Base-by-base conservation (phyloP, 805 yeast genomes). In the Starmerella scarabaei region DNA sequence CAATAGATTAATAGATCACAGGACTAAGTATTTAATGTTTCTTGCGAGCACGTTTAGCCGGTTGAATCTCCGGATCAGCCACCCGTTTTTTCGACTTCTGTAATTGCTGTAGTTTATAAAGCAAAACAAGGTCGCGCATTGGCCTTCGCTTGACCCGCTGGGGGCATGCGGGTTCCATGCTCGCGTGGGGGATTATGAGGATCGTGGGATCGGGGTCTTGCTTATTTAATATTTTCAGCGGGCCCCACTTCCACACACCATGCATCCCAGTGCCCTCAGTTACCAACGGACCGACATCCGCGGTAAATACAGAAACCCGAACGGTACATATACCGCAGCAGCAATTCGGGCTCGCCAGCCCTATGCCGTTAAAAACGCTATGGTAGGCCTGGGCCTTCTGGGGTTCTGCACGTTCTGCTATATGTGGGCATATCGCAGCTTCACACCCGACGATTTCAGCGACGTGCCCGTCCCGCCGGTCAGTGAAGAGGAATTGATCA, bases 381-480 rank as follows among this genome's bases (percentile, higher is more conserved):
- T 73, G 16, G 72, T 76, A 0, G 72, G 86, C 37, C 65, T 66
- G 15, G 60, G 71, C 0, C 64, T 83, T 17, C 61, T 75, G 4
- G 70, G 78, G n/a, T 62, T 83, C 38, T 77, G 91, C 5, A 65
- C 71, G 9, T 75, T 81, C 33, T 78, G 84, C 21, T 86, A 55
- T 43, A 44, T 40, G 36, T 58, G 57, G 57, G 51, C 59, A 19
- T 53, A 47, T 52, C 45, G 47, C 33, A 48, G 57, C 33, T 54
- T 58, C 43, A 68, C 53, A 33, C 60, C 51, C 65, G 95, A 85
- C 56, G 94, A 88, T 48, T 84, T 88, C 58, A 74, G 69, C 34
- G 95, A 86, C 57, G 83, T 88, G 51, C 96, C 96, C 30, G 76
- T 88, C 50, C 98, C 98, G 35, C 96, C 97, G 16, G 69, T 88